These are phyloP conservation scores for Pseudovirgaria hyperparasitica DNA, from an alignment of 2,329 filamentous ascomycete genomes.

Conservation along the genomic window DNA sequence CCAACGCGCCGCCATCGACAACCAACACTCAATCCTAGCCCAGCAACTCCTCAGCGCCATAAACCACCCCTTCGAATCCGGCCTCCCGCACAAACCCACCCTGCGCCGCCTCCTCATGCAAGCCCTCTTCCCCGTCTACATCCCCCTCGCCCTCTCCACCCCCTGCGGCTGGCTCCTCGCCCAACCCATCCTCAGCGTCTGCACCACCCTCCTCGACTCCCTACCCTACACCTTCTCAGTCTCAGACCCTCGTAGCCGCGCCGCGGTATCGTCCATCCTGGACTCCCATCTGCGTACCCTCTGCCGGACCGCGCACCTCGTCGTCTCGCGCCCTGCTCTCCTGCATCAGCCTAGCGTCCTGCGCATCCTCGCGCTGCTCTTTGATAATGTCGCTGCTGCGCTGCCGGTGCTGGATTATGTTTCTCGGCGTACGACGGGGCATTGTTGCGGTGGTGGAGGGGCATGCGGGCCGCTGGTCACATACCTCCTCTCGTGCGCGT, in stretches of 20 bases:
- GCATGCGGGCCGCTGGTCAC: slow-evolving; percentile 18
- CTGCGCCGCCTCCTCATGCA: slow-evolving; percentile 40
- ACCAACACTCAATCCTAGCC: slow-evolving; percentile 43
- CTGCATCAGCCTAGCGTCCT: slow-evolving; percentile 28
- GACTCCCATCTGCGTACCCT: slow-evolving; percentile 25
- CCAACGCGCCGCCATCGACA: slow-evolving; percentile 44
- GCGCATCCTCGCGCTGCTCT: slow-evolving; percentile 23
- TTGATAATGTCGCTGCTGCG: slow-evolving; percentile 28
- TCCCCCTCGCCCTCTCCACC: slow-evolving; percentile 34
- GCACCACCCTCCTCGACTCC: slow-evolving; percentile 28
- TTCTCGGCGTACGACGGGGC: slow-evolving; percentile 18
- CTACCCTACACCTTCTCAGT: slow-evolving; percentile 34
- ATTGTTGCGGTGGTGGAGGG: slow-evolving; percentile 3
- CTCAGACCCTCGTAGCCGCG: slow-evolving; percentile 24
- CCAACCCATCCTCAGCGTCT: slow-evolving; percentile 38
- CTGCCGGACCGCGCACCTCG: slow-evolving; percentile 20
- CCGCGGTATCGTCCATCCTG: slow-evolving; percentile 23
- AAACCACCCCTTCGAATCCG: slow-evolving; percentile 29
- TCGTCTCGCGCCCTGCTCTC: slow-evolving; percentile 20
- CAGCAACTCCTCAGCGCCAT: slow-evolving; percentile 41
- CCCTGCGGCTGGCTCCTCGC: slow-evolving; percentile 38
- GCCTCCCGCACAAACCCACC: slow-evolving; percentile 26
- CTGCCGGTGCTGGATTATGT: slow-evolving; percentile 36
- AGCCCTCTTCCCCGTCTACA: slow-evolving; percentile 44
- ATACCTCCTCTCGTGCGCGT: slow-evolving; percentile 27